Evolutionary conservation across 2,329 filamentous ascomycete species (phyloP).

Genomic region (Pezicula radicicola): DNA sequence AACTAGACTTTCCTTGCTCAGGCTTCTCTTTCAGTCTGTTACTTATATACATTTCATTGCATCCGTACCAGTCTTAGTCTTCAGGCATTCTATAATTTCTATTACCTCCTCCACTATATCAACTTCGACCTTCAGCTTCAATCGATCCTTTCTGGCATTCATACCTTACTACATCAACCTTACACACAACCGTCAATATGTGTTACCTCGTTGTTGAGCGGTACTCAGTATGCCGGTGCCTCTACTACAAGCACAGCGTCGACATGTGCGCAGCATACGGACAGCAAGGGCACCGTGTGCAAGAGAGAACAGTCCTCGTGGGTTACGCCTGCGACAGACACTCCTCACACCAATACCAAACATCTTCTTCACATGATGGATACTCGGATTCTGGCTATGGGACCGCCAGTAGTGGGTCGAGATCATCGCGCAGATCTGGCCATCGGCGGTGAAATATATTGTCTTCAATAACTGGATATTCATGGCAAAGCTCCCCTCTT

Average conservation of each 20-base stretch:
- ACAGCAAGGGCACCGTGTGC: conserved; percentile 58
- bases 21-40: conserved; percentile 26
- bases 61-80: conserved; percentile 11
- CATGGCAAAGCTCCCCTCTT: conserved; percentile 28
- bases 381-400: conserved; percentile 31
- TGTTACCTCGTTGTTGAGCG: conserved; percentile 69
- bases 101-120: conserved; percentile 5
- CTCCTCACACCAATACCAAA: conserved; percentile 16
- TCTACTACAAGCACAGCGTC: conserved; percentile 66
- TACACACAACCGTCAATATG: conserved; percentile 42
- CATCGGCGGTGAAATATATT: conserved; percentile 30
- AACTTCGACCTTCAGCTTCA: conserved; percentile 1
- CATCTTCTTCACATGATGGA: conserved; percentile 17
- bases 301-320: conserved; percentile 67
- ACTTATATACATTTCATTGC: conserved; percentile 27
- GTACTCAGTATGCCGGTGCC: conserved; percentile 67
- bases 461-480: conserved; percentile 30
- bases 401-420: conserved; percentile 26
- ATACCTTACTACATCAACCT: conserved; percentile 3
- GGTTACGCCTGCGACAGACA: conserved; percentile 63
- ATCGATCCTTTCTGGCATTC: neutral
- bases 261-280: conserved; percentile 64
- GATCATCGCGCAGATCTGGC: conserved; percentile 20
- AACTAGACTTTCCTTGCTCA: conserved; percentile 25
- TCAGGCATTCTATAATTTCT: conserved; percentile 10